Evolutionary conservation across 306 rosid species (phyloP).

Genomic region (Inga leiocalycina): DNA sequence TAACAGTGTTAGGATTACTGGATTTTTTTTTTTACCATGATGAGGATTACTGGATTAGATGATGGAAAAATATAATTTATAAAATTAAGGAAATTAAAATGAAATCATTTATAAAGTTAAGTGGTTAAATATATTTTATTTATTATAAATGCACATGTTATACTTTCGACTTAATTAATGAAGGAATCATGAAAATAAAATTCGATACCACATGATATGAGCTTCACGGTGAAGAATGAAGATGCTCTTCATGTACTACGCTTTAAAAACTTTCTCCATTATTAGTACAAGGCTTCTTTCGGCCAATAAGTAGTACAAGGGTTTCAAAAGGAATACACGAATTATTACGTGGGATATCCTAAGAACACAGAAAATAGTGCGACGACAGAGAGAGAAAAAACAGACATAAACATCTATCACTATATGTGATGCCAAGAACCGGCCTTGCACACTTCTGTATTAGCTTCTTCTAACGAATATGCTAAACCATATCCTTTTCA

Average conservation of each 20-base stretch:
- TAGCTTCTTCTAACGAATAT: not conserved
- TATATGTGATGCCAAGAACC: slow-evolving; percentile 51
- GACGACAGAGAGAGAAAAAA: not conserved
- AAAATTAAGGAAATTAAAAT: too few species aligned
- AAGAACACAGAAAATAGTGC: not conserved
- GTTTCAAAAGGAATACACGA: not conserved
- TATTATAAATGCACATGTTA: too few species aligned
- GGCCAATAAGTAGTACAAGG: not conserved
- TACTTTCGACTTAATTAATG: not conserved
- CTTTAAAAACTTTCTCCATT: not conserved
- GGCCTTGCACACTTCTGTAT: slow-evolving; percentile 38
- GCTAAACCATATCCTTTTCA: not conserved
- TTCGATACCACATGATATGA: not conserved
- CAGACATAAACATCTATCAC: not conserved
- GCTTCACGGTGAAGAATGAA: not conserved
- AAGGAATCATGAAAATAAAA: not conserved
- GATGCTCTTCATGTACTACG: not conserved
- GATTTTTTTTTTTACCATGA: too few species aligned
- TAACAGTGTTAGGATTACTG: too few species aligned
- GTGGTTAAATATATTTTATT: too few species aligned
- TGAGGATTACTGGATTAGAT: too few species aligned
- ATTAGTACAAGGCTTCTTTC: not conserved
- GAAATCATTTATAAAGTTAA: too few species aligned
- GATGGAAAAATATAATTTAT: too few species aligned
- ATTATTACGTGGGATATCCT: slow-evolving; percentile 34